Evolutionary conservation across 768 basidiomycete genomes (phyloP).

Genomic region (Tricholoma sp.): DNA sequence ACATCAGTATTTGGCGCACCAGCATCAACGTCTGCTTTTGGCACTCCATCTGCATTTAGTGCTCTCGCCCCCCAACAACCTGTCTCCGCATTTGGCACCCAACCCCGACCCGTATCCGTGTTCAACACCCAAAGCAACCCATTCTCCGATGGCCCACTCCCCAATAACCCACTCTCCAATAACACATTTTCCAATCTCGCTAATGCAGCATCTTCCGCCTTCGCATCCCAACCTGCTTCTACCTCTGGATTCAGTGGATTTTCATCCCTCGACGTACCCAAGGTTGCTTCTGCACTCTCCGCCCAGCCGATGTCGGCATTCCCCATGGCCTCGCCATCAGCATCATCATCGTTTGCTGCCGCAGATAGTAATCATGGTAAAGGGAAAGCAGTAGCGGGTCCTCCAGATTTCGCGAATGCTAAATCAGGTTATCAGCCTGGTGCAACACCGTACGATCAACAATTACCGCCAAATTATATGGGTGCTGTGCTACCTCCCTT

Average conservation of each 20-base stretch:
- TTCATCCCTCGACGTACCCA: neutral
- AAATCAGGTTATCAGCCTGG: slow-evolving; percentile 38
- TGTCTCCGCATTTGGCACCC: slow-evolving; percentile 17
- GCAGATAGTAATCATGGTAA: neutral
- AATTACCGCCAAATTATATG: slow-evolving; percentile 57
- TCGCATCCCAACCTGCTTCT: slow-evolving; percentile 4
- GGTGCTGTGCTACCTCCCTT: slow-evolving; percentile 42
- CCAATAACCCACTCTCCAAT: neutral
- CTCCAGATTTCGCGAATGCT: slow-evolving; percentile 22
- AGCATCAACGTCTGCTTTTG: slow-evolving; percentile 6
- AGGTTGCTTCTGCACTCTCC: slow-evolving; percentile 7
- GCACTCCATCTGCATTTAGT: slow-evolving; percentile 15
- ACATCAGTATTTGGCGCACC: slow-evolving; percentile 22
- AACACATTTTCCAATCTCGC: slow-evolving; percentile 8
- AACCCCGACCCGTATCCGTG: slow-evolving; percentile 11
- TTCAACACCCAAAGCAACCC: slow-evolving; percentile 4
- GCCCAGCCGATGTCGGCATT: slow-evolving; percentile 17
- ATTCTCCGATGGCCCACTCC: too few relatives aligned
- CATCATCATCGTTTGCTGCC: slow-evolving; percentile 5
- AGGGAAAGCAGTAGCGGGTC: slow-evolving; percentile 5
- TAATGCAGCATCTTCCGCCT: slow-evolving; percentile 5
- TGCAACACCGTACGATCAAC: slow-evolving; percentile 47
- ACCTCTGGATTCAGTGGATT: slow-evolving; percentile 5
- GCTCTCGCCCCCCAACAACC: slow-evolving; percentile 4
- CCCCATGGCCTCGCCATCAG: slow-evolving; percentile 17